Percentiles rank a stretch among this genome's conserved stretches.
Evolutionary conservation across 106 monocot genomes (phyloP).

Genomic region (Dendrobium catenatum): DNA sequence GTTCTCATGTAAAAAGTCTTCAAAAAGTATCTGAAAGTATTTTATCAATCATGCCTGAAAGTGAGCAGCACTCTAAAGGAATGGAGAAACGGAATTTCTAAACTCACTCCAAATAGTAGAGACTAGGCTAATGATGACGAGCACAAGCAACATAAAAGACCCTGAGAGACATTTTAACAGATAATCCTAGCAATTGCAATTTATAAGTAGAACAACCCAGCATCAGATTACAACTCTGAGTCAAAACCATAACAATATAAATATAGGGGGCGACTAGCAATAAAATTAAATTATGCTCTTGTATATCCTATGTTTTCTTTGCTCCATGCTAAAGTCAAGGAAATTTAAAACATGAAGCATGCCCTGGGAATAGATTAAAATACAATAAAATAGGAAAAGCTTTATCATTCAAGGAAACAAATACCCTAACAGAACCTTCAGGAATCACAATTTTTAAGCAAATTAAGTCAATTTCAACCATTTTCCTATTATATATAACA

Average conservation of each 20-base stretch:
- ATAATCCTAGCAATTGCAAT: background rate
- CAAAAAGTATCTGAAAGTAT: background rate
- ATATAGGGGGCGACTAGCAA: background rate
- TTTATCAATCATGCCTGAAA: background rate
- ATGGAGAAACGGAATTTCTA: background rate
- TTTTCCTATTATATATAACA: background rate
- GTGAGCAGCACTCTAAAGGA: background rate
- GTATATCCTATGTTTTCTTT: background rate
- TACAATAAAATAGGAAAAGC: background rate
- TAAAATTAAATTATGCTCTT: background rate
- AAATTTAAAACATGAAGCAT: background rate
- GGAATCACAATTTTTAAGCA: background rate
- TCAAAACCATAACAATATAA: background rate
- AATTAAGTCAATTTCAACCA: background rate
- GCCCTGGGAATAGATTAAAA: background rate
- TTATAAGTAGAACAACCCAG: background rate
- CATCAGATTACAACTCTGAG: background rate
- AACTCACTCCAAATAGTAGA: background rate
- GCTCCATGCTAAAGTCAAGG: background rate
- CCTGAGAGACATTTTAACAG: background rate
- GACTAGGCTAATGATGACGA: background rate
- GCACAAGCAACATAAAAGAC: background rate
- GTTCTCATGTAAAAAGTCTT: background rate
- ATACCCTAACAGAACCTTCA: background rate
- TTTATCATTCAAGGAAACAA: background rate